Evolutionary conservation across 768 basidiomycete species (phyloP).

Genomic region (Mycena galopus): DNA sequence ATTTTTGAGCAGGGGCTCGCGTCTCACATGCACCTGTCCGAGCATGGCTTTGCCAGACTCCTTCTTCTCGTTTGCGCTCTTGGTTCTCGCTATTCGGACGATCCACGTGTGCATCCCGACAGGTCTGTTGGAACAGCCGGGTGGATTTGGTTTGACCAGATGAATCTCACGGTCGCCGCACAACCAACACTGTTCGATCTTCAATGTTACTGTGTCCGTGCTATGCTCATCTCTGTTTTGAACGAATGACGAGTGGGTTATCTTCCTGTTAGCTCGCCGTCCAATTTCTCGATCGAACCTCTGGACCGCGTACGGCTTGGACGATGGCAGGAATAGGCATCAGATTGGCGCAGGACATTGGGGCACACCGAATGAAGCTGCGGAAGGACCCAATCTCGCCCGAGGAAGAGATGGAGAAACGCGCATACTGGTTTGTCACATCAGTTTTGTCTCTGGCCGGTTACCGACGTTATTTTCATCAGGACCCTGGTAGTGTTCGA

Average conservation of each 20-base stretch:
- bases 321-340: slow-evolving; percentile 9
- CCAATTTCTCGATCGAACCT: slow-evolving; percentile 24
- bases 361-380: slow-evolving; percentile 17
- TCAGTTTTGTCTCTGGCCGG: background rate
- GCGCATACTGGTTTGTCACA: background rate
- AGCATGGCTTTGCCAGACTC: slow-evolving; percentile 54
- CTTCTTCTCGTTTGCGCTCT: slow-evolving; percentile 65
- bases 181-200: slow-evolving; percentile 46
- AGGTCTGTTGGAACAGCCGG: slow-evolving; percentile 40
- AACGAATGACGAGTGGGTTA: too few relatives aligned
- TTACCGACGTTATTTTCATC: background rate
- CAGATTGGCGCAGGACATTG: slow-evolving; percentile 10
- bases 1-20: slow-evolving; percentile 55
- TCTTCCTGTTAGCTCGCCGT: slow-evolving; percentile 11
- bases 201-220: slow-evolving; percentile 52
- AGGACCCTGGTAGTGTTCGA: slow-evolving; percentile 40
- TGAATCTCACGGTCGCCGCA: slow-evolving; percentile 39
- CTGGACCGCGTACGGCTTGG: slow-evolving; percentile 20
- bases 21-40: slow-evolving; percentile 51
- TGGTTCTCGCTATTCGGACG: slow-evolving; percentile 59
- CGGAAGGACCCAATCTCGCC: background rate
- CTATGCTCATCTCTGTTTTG: too few relatives aligned
- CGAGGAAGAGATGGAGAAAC: background rate
- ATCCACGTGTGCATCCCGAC: slow-evolving; percentile 52
- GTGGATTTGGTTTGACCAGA: slow-evolving; percentile 59